These are phyloP conservation scores for Panicum virgatum DNA, from an alignment of 202 grass and related monocot genomes.

Conservation along the genomic window DNA sequence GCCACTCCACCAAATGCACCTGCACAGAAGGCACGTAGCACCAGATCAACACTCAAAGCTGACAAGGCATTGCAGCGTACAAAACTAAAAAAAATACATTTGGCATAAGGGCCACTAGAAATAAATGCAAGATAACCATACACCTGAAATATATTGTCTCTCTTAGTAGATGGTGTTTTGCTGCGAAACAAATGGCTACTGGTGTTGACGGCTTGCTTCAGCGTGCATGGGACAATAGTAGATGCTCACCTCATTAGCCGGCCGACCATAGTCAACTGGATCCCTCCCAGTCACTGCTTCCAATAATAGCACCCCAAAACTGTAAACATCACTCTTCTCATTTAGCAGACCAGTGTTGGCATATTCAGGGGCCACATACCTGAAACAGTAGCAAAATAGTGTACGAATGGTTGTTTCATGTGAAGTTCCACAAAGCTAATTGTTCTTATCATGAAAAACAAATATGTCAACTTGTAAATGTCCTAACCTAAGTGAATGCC, in stretches of 20 bases:
- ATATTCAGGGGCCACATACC: constrained; percentile 62
- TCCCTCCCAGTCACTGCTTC: constrained; percentile 94
- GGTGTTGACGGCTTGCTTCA: not conserved
- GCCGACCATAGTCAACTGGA: constrained; percentile 88
- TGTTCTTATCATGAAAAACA: not conserved
- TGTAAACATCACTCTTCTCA: constrained; percentile 94
- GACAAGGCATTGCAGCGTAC: not conserved
- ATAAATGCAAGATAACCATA: not conserved
- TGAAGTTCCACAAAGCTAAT: not conserved
- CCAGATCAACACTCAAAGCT: not conserved
- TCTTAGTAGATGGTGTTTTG: not conserved
- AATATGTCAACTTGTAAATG: not conserved
- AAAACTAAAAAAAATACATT: not conserved
- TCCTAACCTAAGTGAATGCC: not conserved
- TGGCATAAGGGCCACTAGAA: not conserved
- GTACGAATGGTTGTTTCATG: not conserved
- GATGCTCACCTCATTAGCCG: constrained; percentile 69
- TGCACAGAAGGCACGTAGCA: constrained; percentile 25
- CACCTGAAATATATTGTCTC: not conserved
- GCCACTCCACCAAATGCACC: constrained; percentile 98
- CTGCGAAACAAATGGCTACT: not conserved
- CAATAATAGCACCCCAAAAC: constrained; percentile 83
- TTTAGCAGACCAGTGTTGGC: constrained; percentile 89
- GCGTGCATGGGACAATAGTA: not conserved
- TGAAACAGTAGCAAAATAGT: constrained; percentile 17